Evolutionary conservation across 2,329 filamentous ascomycete genomes (phyloP), one percentile per base, ranked within the genome.

Genomic region (Alternaria hordeiaustralica): DNA sequence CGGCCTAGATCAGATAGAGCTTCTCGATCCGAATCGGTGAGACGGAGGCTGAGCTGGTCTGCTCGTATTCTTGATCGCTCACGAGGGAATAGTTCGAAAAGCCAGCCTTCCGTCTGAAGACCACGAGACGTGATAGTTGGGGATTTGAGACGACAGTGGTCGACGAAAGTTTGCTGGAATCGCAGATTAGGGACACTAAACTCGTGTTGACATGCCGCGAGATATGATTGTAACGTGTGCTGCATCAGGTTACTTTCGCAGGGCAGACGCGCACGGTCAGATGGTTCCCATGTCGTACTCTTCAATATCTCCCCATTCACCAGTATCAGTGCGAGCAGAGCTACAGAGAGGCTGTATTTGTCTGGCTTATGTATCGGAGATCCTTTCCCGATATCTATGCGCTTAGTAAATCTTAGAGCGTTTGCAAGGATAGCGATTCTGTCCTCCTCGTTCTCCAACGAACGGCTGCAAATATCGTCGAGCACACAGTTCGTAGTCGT

Each of bases 371-470:
- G 11, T 9, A 70, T 45, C 0, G 57, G 41, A 4, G 64, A 67
- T 3, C 20, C 13, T 21, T 30, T 5, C 12, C 13, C 53, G 8
- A 55, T 65, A 15, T 69, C 49, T 11, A 73, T 63, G 13, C 69
- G 58, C 28, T 30, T 63, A 7, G 56, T 64, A 23, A 66, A 72
- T 13, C 44, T 61, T 6, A 65, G 12, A 4, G 66, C 63, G 33
- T 73, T 73, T 13, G 69, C 68, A 6, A 69, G 57, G 2, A 73
- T 70, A 6, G 69, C 62, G 15, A 72, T 46, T 9, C 69, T 49
- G 28, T 73, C 71, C 15, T 61, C 51, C 20, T 63, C 58, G 3
- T 65, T 49, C n/a, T 63, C 43, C 7, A 72, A n/a, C 2, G 46
- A 59, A 8, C 70, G 63, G 45, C 21, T 65, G 43, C 55, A 59